Evolutionary conservation across 371 early-diverging fungal species (phyloP).

Genomic region (Syncephalastrum monosporum): DNA sequence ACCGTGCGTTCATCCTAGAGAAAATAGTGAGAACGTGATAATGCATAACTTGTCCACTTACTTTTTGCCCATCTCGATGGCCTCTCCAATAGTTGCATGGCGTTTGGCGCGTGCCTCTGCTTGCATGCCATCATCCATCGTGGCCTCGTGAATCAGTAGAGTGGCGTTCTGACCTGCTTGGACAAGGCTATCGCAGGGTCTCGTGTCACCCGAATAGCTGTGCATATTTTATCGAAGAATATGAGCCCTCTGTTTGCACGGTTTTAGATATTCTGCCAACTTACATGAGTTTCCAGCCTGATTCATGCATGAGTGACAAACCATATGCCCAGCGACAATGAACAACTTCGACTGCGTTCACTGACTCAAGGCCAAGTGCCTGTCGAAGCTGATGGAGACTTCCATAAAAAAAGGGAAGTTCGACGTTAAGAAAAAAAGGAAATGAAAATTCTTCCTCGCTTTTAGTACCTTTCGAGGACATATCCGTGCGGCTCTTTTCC

Average conservation of each 20-base stretch:
- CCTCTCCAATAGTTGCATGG: constrained; percentile 92
- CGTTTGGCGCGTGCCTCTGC: constrained; percentile 83
- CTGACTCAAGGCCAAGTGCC: constrained; percentile 45
- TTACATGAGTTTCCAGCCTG: constrained; percentile 71
- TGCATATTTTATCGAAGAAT: no score
- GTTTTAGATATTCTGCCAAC: not conserved
- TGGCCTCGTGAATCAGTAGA: constrained; percentile 97
- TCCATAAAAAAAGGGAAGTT: not conserved
- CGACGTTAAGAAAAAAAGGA: no score
- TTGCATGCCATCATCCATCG: constrained; percentile 82
- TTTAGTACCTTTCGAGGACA: constrained; percentile 10
- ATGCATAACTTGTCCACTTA: constrained; percentile 15
- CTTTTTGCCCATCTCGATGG: constrained; percentile 77
- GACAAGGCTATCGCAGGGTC: constrained; percentile 81
- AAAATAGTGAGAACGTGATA: constrained; percentile 3
- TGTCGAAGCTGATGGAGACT: constrained; percentile 35
- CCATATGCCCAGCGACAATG: constrained; percentile 86
- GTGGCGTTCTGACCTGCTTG: constrained; percentile 71
- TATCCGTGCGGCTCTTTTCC: constrained; percentile 2
- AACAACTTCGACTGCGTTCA: constrained; percentile 71
- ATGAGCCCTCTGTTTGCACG: no score
- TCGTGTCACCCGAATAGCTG: constrained; percentile 97
- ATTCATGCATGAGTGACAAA: constrained; percentile 61
- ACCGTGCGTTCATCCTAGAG: constrained; percentile 74
- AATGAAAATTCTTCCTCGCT: no score